A percentile compares a stretch with the other conserved stretches of the same genome.
Conservation (phyloP, 768 basidiomycete species). For the Amanita pseudoporphyria region DNA sequence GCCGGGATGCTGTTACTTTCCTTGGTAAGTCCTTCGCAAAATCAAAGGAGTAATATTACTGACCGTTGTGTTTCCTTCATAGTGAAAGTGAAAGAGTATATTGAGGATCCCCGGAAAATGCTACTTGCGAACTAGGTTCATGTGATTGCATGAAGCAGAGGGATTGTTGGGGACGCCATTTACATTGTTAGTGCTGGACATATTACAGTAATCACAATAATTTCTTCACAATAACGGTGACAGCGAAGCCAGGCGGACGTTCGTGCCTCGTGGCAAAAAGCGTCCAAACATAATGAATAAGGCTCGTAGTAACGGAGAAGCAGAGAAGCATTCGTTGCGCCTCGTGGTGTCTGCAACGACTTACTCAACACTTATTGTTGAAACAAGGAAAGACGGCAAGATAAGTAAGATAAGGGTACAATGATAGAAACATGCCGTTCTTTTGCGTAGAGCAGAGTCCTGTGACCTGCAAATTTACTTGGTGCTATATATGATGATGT, state of each 20-base stretch:
- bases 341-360: background rate
- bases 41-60: background rate
- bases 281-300: background rate
- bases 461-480: too few species aligned
- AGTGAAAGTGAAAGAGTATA: constrained; percentile 90
- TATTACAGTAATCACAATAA: background rate
- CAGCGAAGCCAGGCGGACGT: too few species aligned
- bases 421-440: background rate
- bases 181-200: background rate
- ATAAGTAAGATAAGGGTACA: background rate
- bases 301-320: background rate
- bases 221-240: background rate
- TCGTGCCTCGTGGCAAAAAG: background rate
- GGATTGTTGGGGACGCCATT: background rate
- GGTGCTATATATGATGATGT: background rate
- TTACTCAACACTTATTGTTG: background rate
- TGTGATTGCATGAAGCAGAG: background rate
- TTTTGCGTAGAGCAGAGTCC: too few species aligned
- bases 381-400: background rate
- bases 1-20: constrained; percentile 95
- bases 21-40: constrained; percentile 50
- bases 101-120: constrained; percentile 95
- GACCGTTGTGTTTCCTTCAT: constrained; percentile 1
- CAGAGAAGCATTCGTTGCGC: background rate
- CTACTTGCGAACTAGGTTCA: constrained; percentile 33